Base-by-base conservation (phyloP, 805 yeast genomes). In the Crinitomyces ghanaensis region DNA sequence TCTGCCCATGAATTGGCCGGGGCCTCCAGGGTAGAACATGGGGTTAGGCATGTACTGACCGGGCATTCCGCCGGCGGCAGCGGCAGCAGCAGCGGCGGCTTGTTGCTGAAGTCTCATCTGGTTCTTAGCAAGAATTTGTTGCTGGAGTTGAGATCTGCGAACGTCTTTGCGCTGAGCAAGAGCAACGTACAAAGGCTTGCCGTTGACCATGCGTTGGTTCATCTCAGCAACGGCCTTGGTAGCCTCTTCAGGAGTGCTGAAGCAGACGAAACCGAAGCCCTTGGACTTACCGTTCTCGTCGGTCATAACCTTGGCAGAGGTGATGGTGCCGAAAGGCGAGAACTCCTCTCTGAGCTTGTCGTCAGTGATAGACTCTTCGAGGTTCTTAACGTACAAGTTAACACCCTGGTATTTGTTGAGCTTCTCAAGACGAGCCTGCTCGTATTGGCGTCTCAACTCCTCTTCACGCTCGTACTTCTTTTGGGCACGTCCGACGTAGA, bases 181-280 rank as follows among this genome's bases (percentile, higher is more conserved):
- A 41, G 96, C 95, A 65, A 91, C 98, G 62, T 88, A 91, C 58
- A 91, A 72, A 54, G 97, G 98, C 74, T 91, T 91, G 59, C 86
- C 84, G 50, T 75, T 77, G 51, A 91, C 74, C 78, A 88, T 80
- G 60, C 85, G 81, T 68, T 85, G 95, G 75, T 88, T 85, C 95
- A 88, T 86, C 71, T 88, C 98, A 51, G 88, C 72, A 60, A 88
- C 84, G 46, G 98, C 98, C 68, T 84, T 85, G 54, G 95, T 82
- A 50, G 98, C 98, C 74, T 91, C 98, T 64, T 91, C 98, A 56
- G 97, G 95, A 45, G 91, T 64, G 37, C 95, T 76, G 80, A 78
- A 91, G 68, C 98, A 85, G 50, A 91, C 98, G 60, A 91, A 91
- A 56, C 98, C 98, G 60, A 91, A 91, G 49, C 97, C 97, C 71